A percentile compares a stretch with the other conserved stretches of the same genome.
Evolutionary conservation across 164 flowering plant genomes (phyloP).

Genomic region (Vitis riparia): DNA sequence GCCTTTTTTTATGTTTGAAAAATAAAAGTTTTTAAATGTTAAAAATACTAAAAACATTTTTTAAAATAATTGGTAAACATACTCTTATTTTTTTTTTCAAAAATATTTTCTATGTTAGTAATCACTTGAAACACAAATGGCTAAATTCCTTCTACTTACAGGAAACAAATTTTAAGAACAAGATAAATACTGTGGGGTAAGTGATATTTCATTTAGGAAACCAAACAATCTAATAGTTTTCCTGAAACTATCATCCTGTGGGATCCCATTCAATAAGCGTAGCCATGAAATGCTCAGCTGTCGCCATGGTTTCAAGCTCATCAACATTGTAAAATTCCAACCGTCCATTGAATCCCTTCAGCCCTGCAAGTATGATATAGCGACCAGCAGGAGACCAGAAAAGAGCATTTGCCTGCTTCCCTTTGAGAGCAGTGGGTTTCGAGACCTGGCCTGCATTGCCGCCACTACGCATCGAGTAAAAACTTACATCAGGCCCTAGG

Average conservation of each 20-base stretch:
- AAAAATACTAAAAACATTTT: no score
- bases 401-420: constrained; percentile 94
- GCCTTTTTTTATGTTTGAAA: no score
- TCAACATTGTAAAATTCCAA: constrained; percentile 91
- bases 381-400: constrained; percentile 95
- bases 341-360: constrained; percentile 89
- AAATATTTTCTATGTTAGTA: no score
- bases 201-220: no score
- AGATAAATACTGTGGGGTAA: no score
- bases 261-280: constrained; percentile 99
- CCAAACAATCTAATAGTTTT: no score
- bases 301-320: constrained; percentile 96
- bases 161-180: no score
- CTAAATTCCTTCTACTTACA: no score
- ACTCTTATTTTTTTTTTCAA: no score
- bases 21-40: no score
- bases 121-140: neutral
- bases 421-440: constrained; percentile 84
- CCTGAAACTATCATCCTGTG: constrained; percentile 73
- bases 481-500: constrained; percentile 86
- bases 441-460: constrained; percentile 60
- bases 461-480: constrained; percentile 74
- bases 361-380: constrained; percentile 80
- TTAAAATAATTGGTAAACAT: no score
- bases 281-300: constrained; percentile 93